Evolutionary conservation across 441 rosid species (phyloP), one percentile per base, ranked within the genome.

Genomic region (Gossypium gossypioides): DNA sequence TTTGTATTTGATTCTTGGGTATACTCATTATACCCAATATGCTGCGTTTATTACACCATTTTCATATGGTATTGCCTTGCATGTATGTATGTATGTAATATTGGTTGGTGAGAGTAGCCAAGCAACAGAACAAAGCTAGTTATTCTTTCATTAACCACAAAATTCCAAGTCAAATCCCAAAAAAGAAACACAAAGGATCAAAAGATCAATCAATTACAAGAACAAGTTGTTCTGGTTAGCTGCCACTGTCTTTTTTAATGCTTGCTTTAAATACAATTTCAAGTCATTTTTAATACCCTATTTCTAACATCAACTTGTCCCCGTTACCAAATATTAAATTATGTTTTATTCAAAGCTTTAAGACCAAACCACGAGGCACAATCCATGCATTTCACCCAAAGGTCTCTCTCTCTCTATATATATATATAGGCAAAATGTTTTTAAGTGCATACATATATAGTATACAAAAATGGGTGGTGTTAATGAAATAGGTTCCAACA

Each of bases 391-490:
- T 16, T 34, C 2, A 51, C 42, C 64, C 46, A 3, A 6, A 21
- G 58, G 40, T 6, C 40, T 34, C 40, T 34, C 40, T 32, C 37
- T 34, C 34, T 34, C 37, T 68, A 18, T 59, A 50, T 58, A 58
- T 44, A 51, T 52, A 68, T 68, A 68, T 58, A 48, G 15, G 18
- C 6, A 46, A 24, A 8, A 3, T 6, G 40, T 44, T 60, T 2
- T 7, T 3, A 56, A 9, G 19, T 2, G 12, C 18, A 24, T 56
- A 22, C 7, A 48, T 56, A 22, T 2, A 48, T n/a, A 3, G 7
- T 15, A 18, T 52, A 68, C 40, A 68, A 56, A 44, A 64, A 83
- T 84, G 87, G 82, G 60, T 54, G 84, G 80, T 4, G 75, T 6
- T 13, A 40, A 50, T 62, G 85, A 84, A 63, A 59, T 72, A 50